Conservation (phyloP, 2,329 filamentous ascomycete genomes). For the Daldinia sp. region DNA sequence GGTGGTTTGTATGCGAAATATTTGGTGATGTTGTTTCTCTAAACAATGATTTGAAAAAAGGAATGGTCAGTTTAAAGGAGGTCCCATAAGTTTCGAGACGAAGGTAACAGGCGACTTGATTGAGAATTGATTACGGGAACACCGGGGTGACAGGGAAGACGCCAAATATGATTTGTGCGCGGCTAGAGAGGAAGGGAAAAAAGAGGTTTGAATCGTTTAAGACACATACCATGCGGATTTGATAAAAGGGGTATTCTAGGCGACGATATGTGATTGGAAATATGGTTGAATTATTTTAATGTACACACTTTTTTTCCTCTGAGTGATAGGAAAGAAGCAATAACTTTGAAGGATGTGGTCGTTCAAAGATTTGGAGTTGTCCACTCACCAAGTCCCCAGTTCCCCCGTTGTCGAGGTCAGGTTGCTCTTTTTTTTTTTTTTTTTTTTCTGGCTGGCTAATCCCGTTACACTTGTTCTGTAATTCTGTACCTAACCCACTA, state of each 20-base stretch:
- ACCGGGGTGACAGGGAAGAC: slow-evolving; percentile 20
- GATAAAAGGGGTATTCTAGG: slow-evolving; percentile 11
- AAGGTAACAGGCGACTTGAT: slow-evolving; percentile 18
- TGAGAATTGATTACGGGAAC: slow-evolving; percentile 26
- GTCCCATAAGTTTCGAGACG: background rate
- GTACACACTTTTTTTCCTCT: slow-evolving; percentile 1
- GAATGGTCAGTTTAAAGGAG: slow-evolving; percentile 31
- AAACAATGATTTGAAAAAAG: slow-evolving; percentile 22
- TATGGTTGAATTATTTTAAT: slow-evolving; percentile 20
- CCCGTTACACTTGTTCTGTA: slow-evolving; percentile 11
- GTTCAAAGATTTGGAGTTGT: slow-evolving; percentile 31
- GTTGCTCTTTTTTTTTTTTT: slow-evolving; percentile 3
- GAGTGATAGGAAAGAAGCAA: background rate
- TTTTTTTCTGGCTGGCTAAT: slow-evolving; percentile 13
- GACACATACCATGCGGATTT: slow-evolving; percentile 38
- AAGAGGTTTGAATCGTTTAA: background rate
- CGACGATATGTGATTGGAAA: slow-evolving; percentile 27
- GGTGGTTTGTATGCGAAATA: slow-evolving; percentile 3
- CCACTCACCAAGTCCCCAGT: too few relatives aligned
- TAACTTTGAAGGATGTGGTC: background rate
- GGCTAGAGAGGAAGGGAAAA: slow-evolving; percentile 20
- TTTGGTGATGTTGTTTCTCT: slow-evolving; percentile 29
- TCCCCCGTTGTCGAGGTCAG: slow-evolving; percentile 11
- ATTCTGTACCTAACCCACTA: background rate
- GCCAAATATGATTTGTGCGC: slow-evolving; percentile 29